A percentile compares a stretch with the other conserved stretches of the same genome.
Conservation (phyloP, 2,329 filamentous ascomycete species). For the Alternaria atra region DNA sequence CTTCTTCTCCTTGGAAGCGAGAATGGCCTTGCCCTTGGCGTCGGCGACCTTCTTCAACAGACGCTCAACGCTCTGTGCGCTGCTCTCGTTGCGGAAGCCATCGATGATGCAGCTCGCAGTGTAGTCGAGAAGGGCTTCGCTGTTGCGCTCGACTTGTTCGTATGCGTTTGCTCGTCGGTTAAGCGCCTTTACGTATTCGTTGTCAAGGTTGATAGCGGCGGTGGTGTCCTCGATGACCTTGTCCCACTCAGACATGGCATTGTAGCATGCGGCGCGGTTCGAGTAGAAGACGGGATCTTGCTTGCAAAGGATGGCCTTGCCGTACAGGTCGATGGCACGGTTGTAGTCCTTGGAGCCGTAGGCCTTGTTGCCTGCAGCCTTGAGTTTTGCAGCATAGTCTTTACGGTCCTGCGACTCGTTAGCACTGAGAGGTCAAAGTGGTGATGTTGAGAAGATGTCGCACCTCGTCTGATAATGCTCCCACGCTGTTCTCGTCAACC, state of each 20-base stretch:
- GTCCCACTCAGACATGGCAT: slow-evolving; percentile 90
- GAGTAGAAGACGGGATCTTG: slow-evolving; percentile 98
- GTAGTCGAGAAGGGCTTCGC: slow-evolving; percentile 95
- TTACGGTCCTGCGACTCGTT: slow-evolving; percentile 74
- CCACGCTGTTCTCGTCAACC: slow-evolving; percentile 58
- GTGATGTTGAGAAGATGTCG: background rate
- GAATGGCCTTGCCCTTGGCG: slow-evolving; percentile 88
- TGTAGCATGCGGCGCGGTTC: slow-evolving; percentile 97
- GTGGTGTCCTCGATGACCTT: slow-evolving; percentile 98
- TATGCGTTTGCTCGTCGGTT: slow-evolving; percentile 97
- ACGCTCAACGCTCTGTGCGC: slow-evolving; percentile 88
- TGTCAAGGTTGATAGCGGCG: slow-evolving; percentile 90
- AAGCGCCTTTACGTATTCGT: slow-evolving; percentile 95
- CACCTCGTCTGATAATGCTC: slow-evolving; percentile 55
- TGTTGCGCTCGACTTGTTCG: slow-evolving; percentile 89
- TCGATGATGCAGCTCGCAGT: slow-evolving; percentile 99
- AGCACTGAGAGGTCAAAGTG: slow-evolving; percentile 12
- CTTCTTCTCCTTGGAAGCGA: slow-evolving; percentile 81
- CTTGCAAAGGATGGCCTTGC: slow-evolving; percentile 95
- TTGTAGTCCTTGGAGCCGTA: slow-evolving; percentile 95
- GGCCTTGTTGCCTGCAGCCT: slow-evolving; percentile 94
- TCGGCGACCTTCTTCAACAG: slow-evolving; percentile 97
- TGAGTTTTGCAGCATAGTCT: slow-evolving; percentile 88
- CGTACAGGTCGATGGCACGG: slow-evolving; percentile 92
- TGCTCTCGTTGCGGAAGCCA: slow-evolving; percentile 90